Evolutionary conservation across 345 rosid genomes (phyloP).

Genomic region (Eucalyptus shirleyi): DNA sequence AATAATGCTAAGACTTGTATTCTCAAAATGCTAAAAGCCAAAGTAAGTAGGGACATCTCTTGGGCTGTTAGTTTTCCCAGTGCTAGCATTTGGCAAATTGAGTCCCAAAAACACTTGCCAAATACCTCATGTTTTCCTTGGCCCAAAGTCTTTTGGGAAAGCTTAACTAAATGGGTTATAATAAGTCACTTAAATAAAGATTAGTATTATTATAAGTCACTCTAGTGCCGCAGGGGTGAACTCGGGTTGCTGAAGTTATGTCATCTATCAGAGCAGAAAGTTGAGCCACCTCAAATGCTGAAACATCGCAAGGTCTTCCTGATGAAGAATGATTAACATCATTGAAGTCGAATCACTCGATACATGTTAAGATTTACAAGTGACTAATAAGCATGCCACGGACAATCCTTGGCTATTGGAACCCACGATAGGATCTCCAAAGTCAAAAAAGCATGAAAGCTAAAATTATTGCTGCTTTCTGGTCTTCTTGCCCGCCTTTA

Average conservation of each 20-base stretch:
- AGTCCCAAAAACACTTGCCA: too few relatives aligned
- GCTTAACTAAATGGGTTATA: too few relatives aligned
- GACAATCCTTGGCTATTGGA: not conserved
- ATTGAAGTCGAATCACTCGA: not conserved
- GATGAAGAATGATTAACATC: not conserved
- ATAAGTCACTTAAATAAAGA: not conserved
- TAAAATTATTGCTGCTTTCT: constrained; percentile 6
- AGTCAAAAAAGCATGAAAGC: constrained; percentile 13
- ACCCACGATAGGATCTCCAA: not conserved
- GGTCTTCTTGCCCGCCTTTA: constrained; percentile 6
- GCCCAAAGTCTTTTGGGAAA: too few relatives aligned
- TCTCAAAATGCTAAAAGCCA: too few relatives aligned
- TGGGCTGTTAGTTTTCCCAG: accelerated
- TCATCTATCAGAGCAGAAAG: not conserved
- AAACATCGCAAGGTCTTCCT: not conserved
- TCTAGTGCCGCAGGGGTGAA: not conserved
- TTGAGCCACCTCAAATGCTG: not conserved
- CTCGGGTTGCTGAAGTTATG: not conserved
- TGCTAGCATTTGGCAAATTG: too few relatives aligned
- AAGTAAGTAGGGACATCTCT: too few relatives aligned
- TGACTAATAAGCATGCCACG: not conserved
- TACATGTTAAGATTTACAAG: not conserved
- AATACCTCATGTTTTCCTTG: accelerated
- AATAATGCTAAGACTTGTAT: too few relatives aligned
- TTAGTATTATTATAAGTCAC: not conserved